Evolutionary conservation across 306 rosid species (phyloP), one percentile per base, ranked within the genome.

Genomic region (Crataegus laevigata): DNA sequence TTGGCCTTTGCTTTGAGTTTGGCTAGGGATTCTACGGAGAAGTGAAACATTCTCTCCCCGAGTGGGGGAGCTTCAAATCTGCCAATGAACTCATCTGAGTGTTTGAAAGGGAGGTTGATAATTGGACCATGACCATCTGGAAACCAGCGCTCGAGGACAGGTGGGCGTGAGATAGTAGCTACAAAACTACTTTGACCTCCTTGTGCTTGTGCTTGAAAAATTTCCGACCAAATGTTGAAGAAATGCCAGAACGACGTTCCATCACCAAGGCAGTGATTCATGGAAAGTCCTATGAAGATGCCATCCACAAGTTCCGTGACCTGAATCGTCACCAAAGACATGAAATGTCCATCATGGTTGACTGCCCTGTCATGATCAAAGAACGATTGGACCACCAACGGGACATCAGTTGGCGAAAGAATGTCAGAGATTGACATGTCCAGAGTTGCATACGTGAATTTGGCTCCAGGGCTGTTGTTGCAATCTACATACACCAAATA

Each of bases 191-290:
- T 25, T 3, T n/a, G 8, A 50, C 4, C 22, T 32, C 11, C 30
- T 8, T 34, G 84, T 8, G 61, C 26, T 21, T 61, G 78, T 42
- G 83, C 64, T 24, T 59, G 28, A 21, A 55, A 18, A 8, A 89
- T 86, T 25, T 90, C 80, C 4, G 92, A 90, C 88, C 83, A 83
- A 1, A 78, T 25, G 3, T 86, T 92, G 25, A 85, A 82, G 84
- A 90, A 88, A 55, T 77, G 73, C 98, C 90, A 92, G 68, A 69
- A 88, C 21, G 88, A 69, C 4, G 84, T 80, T 11, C 92, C 96
- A 64, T 92, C 91, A 5, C 11, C 89, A 4, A 88, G 5, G 15
- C 1, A 1, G 19, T 92, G 96, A 64, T 84, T 87, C 75, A 88
- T 68, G 57, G 92, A 90, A 54, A 87, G 84, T 1, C 91, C 96